Evolutionary conservation across 2,329 filamentous ascomycete genomes (phyloP).

Genomic region (Aspergillus proliferans): DNA sequence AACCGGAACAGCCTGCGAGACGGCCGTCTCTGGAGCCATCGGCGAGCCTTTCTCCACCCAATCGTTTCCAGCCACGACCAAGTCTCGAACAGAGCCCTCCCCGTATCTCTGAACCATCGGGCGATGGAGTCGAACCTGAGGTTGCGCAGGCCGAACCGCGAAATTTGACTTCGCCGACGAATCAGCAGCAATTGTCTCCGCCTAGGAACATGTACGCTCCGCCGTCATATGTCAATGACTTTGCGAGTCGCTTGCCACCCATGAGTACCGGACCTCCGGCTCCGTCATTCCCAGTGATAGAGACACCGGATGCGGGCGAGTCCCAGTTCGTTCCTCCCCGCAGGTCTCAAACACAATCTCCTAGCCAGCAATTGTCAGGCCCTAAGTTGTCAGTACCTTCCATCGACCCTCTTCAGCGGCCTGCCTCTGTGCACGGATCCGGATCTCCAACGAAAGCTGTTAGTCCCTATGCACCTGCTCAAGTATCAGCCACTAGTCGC

Average conservation of each 20-base stretch:
- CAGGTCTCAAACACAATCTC: slow-evolving; percentile 55
- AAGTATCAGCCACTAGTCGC: slow-evolving; percentile 29
- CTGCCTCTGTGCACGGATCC: slow-evolving; percentile 50
- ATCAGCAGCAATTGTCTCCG: slow-evolving; percentile 18
- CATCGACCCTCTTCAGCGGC: slow-evolving; percentile 45
- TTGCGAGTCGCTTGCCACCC: slow-evolving; percentile 24
- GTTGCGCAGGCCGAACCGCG: slow-evolving; percentile 1
- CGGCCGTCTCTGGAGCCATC: slow-evolving; percentile 20
- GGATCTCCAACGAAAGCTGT: slow-evolving; percentile 33
- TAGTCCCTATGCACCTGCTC: slow-evolving; percentile 30
- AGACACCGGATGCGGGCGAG: slow-evolving; percentile 18
- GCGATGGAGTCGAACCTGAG: slow-evolving; percentile 2
- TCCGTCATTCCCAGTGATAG: slow-evolving; percentile 7
- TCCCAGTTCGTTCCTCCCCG: slow-evolving; percentile 35
- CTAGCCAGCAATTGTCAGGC: slow-evolving; percentile 48
- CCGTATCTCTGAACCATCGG: slow-evolving; percentile 5
- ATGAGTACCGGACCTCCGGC: slow-evolving; percentile 10
- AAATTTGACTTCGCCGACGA: slow-evolving; percentile 6
- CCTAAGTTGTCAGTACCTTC: slow-evolving; percentile 38
- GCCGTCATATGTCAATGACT: slow-evolving; percentile 26
- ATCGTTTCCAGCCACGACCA: slow-evolving; percentile 11
- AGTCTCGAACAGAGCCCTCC: slow-evolving; percentile 14
- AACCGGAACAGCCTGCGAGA: slow-evolving; percentile 17
- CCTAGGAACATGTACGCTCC: slow-evolving; percentile 29
- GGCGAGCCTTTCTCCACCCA: slow-evolving; percentile 16